Conservation (phyloP, 352 stramenopile genomes). For the Aphanomyces stellatus region DNA sequence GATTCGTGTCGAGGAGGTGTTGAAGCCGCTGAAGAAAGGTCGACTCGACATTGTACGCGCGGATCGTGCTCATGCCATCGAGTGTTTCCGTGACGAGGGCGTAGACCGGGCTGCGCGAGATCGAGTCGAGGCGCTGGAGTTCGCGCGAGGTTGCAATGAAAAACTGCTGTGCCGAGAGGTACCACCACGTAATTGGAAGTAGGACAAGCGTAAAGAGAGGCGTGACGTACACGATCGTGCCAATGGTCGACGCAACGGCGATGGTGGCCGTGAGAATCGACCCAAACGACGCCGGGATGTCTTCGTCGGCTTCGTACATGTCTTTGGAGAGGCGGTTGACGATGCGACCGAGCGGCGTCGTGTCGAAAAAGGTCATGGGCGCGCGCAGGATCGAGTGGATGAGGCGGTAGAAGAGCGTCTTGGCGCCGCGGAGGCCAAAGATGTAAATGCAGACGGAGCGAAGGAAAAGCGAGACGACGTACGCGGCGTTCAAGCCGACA, state of each 20-base stretch:
- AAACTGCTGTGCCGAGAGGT: slow-evolving; percentile 84
- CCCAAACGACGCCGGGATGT: slow-evolving; percentile 37
- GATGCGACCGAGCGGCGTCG: slow-evolving; percentile 49
- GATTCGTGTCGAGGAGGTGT: slow-evolving; percentile 37
- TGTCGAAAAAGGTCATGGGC: slow-evolving; percentile 18
- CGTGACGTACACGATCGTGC: slow-evolving; percentile 45
- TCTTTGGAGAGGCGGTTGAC: slow-evolving; percentile 91
- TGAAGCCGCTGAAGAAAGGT: slow-evolving; percentile 10
- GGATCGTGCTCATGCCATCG: slow-evolving; percentile 85
- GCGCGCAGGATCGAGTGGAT: slow-evolving; percentile 32
- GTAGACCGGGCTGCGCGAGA: slow-evolving; percentile 93
- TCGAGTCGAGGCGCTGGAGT: slow-evolving; percentile 93
- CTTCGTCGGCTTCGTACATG: slow-evolving; percentile 85
- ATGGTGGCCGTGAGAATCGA: slow-evolving; percentile 22
- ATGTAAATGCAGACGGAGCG: slow-evolving; percentile 51
- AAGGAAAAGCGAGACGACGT: slow-evolving; percentile 52
- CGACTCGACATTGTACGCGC: slow-evolving; percentile 31
- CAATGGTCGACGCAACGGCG: slow-evolving; percentile 43
- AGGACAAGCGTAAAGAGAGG: slow-evolving; percentile 66
- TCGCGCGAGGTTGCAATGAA: slow-evolving; percentile 89
- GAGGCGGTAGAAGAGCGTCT: slow-evolving; percentile 50
- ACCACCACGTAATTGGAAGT: slow-evolving; percentile 56
- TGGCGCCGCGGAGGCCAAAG: slow-evolving; percentile 44
- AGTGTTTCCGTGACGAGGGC: slow-evolving; percentile 92
- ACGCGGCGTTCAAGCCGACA: slow-evolving; percentile 53